These are phyloP conservation scores for Nannochloropsis salina DNA, from an alignment of 108 stramenopile species.

Conservation along the genomic window DNA sequence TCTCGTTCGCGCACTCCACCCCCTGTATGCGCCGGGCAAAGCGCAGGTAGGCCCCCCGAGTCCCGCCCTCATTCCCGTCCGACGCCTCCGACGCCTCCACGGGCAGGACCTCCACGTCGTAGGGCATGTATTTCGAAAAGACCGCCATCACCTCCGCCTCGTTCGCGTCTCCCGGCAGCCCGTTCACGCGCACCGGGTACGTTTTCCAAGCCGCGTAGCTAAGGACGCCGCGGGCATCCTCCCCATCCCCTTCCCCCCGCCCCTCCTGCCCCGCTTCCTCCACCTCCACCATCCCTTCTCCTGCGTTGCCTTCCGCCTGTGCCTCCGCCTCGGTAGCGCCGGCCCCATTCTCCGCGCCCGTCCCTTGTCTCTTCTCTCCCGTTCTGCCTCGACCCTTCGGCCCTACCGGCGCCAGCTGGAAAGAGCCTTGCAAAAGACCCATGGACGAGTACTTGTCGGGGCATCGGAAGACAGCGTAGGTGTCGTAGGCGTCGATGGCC, in stretches of 20 bases:
- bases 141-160: neutral
- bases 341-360: neutral
- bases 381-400: neutral
- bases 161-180: neutral
- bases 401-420: neutral
- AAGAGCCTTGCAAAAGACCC: neutral
- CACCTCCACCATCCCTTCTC: neutral
- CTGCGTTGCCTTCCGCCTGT: neutral
- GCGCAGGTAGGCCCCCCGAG: neutral
- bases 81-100: neutral
- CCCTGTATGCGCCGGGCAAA: neutral
- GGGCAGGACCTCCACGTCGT: neutral
- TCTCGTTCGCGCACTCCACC: neutral
- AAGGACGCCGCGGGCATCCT: neutral
- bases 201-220: neutral
- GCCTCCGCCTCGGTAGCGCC: neutral
- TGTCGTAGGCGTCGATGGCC: neutral
- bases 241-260: neutral
- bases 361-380: neutral
- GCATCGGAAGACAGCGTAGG: neutral
- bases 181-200: neutral
- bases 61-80: neutral
- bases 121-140: slow-evolving; percentile 13
- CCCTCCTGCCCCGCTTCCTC: neutral
- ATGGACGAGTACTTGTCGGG: slow-evolving; percentile 1